Conservation (phyloP, 2,329 filamentous ascomycete genomes). For the Botrytis pseudocinerea region DNA sequence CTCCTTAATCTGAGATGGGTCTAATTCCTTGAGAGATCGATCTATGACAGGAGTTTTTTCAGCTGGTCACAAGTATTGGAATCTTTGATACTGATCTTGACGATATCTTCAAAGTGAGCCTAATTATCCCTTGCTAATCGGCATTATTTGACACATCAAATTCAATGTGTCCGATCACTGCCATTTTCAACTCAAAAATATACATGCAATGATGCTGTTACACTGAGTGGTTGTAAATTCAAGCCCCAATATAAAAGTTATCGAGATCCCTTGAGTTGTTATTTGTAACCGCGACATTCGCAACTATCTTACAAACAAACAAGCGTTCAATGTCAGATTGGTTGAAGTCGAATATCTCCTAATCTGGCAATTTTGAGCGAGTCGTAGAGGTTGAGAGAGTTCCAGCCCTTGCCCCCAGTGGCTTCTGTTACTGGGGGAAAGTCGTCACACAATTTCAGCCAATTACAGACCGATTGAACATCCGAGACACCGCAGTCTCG, state of each 20-base stretch:
- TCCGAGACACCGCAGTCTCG: not conserved
- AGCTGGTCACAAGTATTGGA: not conserved
- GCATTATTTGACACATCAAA: not conserved
- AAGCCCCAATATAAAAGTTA: not conserved
- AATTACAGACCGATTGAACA: not conserved
- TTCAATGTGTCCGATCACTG: not conserved
- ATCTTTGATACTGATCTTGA: not conserved
- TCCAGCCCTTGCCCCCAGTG: not conserved
- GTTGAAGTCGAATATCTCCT: not conserved
- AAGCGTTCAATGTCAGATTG: not conserved
- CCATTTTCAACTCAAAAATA: not conserved
- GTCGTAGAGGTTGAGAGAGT: not conserved
- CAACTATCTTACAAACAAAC: not conserved
- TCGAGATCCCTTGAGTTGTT: not conserved
- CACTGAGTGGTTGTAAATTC: not conserved
- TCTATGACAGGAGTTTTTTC: not conserved
- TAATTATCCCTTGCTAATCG: not conserved
- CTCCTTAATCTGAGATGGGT: not conserved
- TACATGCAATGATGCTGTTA: not conserved
- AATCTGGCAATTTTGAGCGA: conserved; percentile 9
- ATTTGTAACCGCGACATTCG: not conserved
- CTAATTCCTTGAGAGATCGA: not conserved
- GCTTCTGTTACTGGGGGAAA: conserved; percentile 7
- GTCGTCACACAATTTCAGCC: not conserved
- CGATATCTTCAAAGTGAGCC: not conserved